These are phyloP conservation scores for Debaryomycetaceae sp. DNA, from an alignment of 1,139 yeast genomes.

Conservation along the genomic window DNA sequence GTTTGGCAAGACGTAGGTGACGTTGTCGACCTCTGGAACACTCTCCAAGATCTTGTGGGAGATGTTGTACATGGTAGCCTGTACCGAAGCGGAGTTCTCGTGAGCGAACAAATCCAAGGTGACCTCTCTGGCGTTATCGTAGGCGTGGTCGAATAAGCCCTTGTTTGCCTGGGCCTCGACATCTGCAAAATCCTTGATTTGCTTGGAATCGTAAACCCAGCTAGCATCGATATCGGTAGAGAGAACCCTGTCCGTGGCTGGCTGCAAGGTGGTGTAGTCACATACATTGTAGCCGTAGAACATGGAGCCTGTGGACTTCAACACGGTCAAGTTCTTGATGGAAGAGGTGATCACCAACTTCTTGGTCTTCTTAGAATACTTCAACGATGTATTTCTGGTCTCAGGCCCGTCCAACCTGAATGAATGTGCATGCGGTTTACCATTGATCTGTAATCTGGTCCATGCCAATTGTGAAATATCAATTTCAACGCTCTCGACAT, in stretches of 20 bases:
- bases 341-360: conserved; percentile 62
- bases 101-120: conserved; percentile 77
- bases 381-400: conserved; percentile 58
- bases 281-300: conserved; percentile 82
- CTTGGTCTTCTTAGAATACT: conserved; percentile 44
- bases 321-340: conserved; percentile 77
- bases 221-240: conserved; percentile 81
- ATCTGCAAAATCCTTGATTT: conserved; percentile 46
- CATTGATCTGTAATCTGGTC: conserved; percentile 73
- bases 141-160: conserved; percentile 66
- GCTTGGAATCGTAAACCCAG: conserved; percentile 62
- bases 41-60: conserved; percentile 61
- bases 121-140: conserved; percentile 55
- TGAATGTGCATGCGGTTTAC: conserved; percentile 76
- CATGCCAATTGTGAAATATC: conserved; percentile 70
- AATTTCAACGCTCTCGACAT: conserved; percentile 69
- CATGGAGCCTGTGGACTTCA: conserved; percentile 93
- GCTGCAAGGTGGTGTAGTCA: conserved; percentile 83
- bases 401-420: conserved; percentile 84
- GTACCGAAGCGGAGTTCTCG: conserved; percentile 88
- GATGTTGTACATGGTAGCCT: conserved; percentile 96
- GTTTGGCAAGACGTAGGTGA: conserved; percentile 78
- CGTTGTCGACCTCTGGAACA: conserved; percentile 57
- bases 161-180: conserved; percentile 51
- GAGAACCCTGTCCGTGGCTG: conserved; percentile 77